Conservation (phyloP, 2,329 filamentous ascomycete species). For the Phialemonium atrogriseum region DNA sequence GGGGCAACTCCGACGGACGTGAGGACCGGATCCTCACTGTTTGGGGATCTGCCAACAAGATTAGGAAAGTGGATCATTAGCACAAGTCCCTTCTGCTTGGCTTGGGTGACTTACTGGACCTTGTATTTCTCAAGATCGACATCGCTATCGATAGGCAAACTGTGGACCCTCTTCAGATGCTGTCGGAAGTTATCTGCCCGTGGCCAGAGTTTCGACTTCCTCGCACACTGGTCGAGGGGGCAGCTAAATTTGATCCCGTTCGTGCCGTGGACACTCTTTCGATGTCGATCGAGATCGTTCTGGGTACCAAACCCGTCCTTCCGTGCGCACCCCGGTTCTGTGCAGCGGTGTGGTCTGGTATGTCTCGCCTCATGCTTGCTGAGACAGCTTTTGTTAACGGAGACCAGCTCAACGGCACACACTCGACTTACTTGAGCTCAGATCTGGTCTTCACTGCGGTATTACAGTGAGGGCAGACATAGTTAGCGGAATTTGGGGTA, state of each 20-base stretch:
- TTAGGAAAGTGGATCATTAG: too few relatives aligned
- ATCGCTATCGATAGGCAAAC: constrained; percentile 23
- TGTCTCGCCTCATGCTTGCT: constrained; percentile 74
- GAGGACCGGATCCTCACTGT: too few relatives aligned
- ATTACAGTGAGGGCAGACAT: constrained; percentile 30
- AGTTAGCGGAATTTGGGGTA: too few relatives aligned
- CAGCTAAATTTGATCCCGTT: constrained; percentile 52
- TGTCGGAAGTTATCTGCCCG: constrained; percentile 80
- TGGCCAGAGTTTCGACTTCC: constrained; percentile 64
- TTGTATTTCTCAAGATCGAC: constrained; percentile 23
- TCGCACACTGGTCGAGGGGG: constrained; percentile 44
- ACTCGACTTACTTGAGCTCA: constrained; percentile 41
- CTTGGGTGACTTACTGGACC: too few relatives aligned
- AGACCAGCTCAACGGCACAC: background rate
- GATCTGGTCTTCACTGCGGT: constrained; percentile 40
- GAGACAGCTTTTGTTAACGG: constrained; percentile 13
- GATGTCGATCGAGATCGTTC: constrained; percentile 78
- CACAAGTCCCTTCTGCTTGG: too few relatives aligned
- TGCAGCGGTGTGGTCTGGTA: constrained; percentile 57
- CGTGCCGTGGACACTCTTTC: constrained; percentile 58
- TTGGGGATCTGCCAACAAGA: too few relatives aligned
- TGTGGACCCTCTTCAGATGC: constrained; percentile 66
- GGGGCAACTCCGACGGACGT: too few relatives aligned
- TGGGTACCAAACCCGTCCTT: constrained; percentile 64
- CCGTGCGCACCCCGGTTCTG: constrained; percentile 45